Evolutionary conservation across 768 basidiomycete species (phyloP).

Genomic region (Fibroporia radiculosa): DNA sequence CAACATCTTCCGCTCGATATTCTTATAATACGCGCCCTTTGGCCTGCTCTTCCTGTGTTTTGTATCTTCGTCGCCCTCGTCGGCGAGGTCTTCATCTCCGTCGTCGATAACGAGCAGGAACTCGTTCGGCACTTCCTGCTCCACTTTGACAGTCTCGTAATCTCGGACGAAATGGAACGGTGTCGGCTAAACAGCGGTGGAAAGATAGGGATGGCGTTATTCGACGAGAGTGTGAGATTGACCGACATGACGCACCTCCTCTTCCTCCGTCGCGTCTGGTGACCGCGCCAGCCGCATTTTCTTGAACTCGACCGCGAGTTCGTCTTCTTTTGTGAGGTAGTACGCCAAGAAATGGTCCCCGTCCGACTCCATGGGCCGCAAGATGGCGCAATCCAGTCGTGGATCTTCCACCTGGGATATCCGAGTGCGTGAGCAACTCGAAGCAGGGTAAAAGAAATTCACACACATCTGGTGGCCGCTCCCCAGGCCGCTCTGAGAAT

Average conservation of each 20-base stretch:
- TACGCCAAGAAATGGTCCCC: constrained; percentile 85
- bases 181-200: constrained; percentile 40
- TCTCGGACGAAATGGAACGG: constrained; percentile 74
- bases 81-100: constrained; percentile 25
- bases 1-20: constrained; percentile 82
- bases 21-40: constrained; percentile 83
- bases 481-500: constrained; percentile 84
- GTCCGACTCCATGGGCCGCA: constrained; percentile 83
- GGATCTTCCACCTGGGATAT: constrained; percentile 59
- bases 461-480: constrained; percentile 54
- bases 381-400: constrained; percentile 75
- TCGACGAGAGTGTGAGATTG: neutral
- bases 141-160: constrained; percentile 82
- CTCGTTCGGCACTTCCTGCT: constrained; percentile 81
- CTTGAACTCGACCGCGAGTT: constrained; percentile 60
- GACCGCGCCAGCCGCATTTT: constrained; percentile 39
- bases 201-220: neutral
- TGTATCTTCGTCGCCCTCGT: constrained; percentile 8
- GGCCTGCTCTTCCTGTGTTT: constrained; percentile 23
- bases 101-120: constrained; percentile 71
- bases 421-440: neutral
- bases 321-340: constrained; percentile 74
- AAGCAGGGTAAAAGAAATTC: neutral
- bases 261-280: constrained; percentile 41
- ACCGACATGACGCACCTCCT: constrained; percentile 39